These are phyloP conservation scores for Spiromastix sp. DNA, from an alignment of 2,329 filamentous ascomycete species.

Conservation along the genomic window DNA sequence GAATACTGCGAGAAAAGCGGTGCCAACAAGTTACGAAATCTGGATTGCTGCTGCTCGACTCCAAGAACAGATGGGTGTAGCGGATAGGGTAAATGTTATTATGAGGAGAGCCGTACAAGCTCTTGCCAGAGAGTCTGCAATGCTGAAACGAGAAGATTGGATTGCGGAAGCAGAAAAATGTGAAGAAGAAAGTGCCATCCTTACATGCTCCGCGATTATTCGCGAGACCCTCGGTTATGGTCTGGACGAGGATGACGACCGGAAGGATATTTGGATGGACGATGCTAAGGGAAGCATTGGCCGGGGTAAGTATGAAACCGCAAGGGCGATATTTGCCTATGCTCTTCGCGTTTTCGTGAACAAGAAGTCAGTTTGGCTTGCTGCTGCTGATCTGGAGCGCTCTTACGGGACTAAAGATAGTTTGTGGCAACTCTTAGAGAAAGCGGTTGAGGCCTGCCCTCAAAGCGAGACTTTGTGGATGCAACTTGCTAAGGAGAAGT, in stretches of 20 bases:
- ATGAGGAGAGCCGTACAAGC: conserved; percentile 91
- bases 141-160: conserved; percentile 97
- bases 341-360: conserved; percentile 81
- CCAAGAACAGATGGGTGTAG: conserved; percentile 79
- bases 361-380: conserved; percentile 79
- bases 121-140: conserved; percentile 80
- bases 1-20: conserved; percentile 87
- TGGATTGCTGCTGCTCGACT: conserved; percentile 92
- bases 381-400: conserved; percentile 81
- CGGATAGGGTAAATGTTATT: conserved; percentile 70
- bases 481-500: conserved; percentile 89
- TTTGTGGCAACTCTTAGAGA: conserved; percentile 76
- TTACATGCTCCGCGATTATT: conserved; percentile 84
- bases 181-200: conserved; percentile 77
- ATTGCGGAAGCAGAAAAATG: conserved; percentile 89
- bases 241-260: conserved; percentile 90
- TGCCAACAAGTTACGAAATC: conserved; percentile 87
- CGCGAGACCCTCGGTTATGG: conserved; percentile 87
- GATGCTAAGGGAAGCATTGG: conserved; percentile 77
- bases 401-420: conserved; percentile 77
- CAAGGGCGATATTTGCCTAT: conserved; percentile 86
- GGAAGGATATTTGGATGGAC: conserved; percentile 91
- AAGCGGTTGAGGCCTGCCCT: conserved; percentile 87
- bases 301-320: conserved; percentile 77
- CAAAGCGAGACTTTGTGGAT: conserved; percentile 90